These are phyloP conservation scores for Candida nitratophila DNA, from an alignment of 805 yeast genomes.

Conservation along the genomic window DNA sequence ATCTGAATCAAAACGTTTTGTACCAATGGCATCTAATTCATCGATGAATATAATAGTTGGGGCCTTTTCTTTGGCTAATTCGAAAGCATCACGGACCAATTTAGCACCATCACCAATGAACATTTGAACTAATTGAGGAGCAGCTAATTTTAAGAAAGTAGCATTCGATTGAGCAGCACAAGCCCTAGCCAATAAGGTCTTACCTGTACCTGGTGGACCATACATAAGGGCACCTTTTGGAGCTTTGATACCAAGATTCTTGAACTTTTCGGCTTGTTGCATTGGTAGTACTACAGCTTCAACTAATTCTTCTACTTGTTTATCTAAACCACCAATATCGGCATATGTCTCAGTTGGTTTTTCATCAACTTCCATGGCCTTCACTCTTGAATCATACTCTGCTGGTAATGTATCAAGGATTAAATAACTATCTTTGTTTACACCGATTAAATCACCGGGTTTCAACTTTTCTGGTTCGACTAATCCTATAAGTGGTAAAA, in stretches of 20 bases:
- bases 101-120: conserved; percentile 99
- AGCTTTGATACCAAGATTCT: conserved; percentile 88
- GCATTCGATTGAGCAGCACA: conserved; percentile 99
- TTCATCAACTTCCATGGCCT: conserved; percentile 98
- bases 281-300: conserved; percentile 98
- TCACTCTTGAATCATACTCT: conserved; percentile 95
- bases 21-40: conserved; percentile 98
- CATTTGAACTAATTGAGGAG: conserved; percentile 97
- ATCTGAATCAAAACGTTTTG: conserved; percentile 94
- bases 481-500: conserved; percentile 89
- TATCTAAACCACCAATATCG: conserved; percentile 97
- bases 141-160: conserved; percentile 91
- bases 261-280: conserved; percentile 97
- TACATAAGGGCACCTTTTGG: conserved; percentile 98
- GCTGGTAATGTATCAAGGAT: conserved; percentile 93
- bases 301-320: conserved; percentile 95
- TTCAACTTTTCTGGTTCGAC: conserved; percentile 87
- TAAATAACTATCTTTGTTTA: conserved; percentile 91
- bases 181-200: conserved; percentile 93
- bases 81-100: conserved; percentile 95
- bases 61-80: conserved; percentile 94
- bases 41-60: conserved; percentile 97
- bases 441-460: conserved; percentile 98
- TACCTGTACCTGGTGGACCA: conserved; percentile 99
- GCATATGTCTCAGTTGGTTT: conserved; percentile 96